A percentile compares a stretch with the other conserved stretches of the same genome.
phyloP scores from a whole-genome alignment of 1,139 yeast species.

The Yamadazyma friedrichii region DNA sequence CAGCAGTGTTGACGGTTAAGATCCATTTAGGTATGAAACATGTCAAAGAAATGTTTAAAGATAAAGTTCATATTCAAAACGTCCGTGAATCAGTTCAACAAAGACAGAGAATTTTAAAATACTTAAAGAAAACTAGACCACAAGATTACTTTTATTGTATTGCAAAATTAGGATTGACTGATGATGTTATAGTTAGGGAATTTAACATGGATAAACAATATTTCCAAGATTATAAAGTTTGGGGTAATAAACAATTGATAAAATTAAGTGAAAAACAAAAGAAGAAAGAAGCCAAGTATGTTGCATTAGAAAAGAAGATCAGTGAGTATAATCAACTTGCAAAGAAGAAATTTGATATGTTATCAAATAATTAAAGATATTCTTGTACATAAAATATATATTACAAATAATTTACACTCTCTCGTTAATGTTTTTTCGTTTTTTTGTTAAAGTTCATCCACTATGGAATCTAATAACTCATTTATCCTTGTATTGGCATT shows the following conservation, averaged over 20 bases:
- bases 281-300: conserved; percentile 32
- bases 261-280: conserved; percentile 43
- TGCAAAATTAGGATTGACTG: conserved; percentile 84
- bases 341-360: conserved; percentile 31
- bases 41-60: conserved; percentile 70
- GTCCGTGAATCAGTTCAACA: conserved; percentile 84
- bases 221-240: conserved; percentile 81
- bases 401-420: too few relatives aligned
- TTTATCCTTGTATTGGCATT: conserved; percentile 22
- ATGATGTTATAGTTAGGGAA: conserved; percentile 73
- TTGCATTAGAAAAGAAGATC: conserved; percentile 43
- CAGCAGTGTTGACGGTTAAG: conserved; percentile 81
- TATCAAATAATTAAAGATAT: not conserved
- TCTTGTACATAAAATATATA: conserved; percentile 3
- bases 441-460: conserved; percentile 10
- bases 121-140: conserved; percentile 76
- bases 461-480: conserved; percentile 22
- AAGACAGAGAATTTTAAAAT: conserved; percentile 79
- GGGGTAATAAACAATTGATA: conserved; percentile 59
- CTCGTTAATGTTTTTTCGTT: too few relatives aligned
- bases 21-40: conserved; percentile 80
- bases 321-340: conserved; percentile 41
- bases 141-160: conserved; percentile 82
- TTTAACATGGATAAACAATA: conserved; percentile 83
- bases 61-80: conserved; percentile 63